Evolutionary conservation across 2,329 filamentous ascomycete genomes (phyloP).

Genomic region (Tothia fuscella): DNA sequence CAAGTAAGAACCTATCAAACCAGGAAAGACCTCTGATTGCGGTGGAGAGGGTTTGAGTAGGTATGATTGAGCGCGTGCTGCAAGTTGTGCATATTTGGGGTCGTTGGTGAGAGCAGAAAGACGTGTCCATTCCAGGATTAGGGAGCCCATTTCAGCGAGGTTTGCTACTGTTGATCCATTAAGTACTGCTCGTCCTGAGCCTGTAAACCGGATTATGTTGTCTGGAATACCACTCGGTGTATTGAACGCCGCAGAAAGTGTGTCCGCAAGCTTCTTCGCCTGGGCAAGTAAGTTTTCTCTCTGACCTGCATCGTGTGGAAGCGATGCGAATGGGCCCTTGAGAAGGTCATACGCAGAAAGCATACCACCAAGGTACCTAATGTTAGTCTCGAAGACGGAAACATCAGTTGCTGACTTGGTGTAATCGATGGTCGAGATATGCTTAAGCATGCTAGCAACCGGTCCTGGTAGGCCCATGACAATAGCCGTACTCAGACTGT

Average conservation of each 20-base stretch:
- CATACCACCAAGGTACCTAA: slow-evolving; percentile 73
- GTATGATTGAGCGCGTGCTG: slow-evolving; percentile 56
- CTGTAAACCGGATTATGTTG: slow-evolving; percentile 47
- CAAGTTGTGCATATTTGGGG: slow-evolving; percentile 51
- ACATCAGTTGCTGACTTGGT: slow-evolving; percentile 44
- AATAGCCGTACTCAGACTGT: slow-evolving; percentile 68
- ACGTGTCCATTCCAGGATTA: slow-evolving; percentile 75
- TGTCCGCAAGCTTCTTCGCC: slow-evolving; percentile 56
- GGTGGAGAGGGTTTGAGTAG: slow-evolving; percentile 49
- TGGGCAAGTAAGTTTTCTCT: slow-evolving; percentile 54
- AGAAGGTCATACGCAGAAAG: slow-evolving; percentile 67
- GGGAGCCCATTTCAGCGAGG: slow-evolving; percentile 63
- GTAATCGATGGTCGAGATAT: slow-evolving; percentile 53
- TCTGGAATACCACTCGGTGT: slow-evolving; percentile 64
- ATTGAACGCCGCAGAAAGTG: slow-evolving; percentile 65
- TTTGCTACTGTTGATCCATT: slow-evolving; percentile 40
- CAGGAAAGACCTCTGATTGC: slow-evolving; percentile 63
- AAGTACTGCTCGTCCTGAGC: slow-evolving; percentile 22
- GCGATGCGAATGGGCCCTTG: slow-evolving; percentile 48
- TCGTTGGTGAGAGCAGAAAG: slow-evolving; percentile 65
- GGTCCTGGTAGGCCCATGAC: slow-evolving; percentile 60
- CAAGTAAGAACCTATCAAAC: slow-evolving; percentile 59
- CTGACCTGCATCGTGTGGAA: slow-evolving; percentile 19
- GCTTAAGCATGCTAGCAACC: slow-evolving; percentile 58
- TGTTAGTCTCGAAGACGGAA: slow-evolving; percentile 81